Evolutionary conservation across 2,329 filamentous ascomycete species (phyloP), one percentile per base, ranked within the genome.

Genomic region (Phyllosticta ampelicida): DNA sequence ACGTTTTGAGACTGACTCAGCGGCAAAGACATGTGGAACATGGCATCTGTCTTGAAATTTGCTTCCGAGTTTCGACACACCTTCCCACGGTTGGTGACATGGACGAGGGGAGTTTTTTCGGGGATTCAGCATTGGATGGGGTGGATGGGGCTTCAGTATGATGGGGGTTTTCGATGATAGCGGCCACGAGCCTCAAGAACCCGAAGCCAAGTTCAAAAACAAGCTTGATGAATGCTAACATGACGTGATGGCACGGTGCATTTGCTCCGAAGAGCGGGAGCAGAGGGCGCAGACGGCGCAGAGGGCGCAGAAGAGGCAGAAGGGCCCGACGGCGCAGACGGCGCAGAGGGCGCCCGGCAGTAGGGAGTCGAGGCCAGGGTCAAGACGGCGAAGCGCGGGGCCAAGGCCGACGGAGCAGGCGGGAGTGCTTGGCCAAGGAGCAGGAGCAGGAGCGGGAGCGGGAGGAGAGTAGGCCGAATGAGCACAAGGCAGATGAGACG

Each of bases 1-100:
- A 58, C 51, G 51, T 58, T 53, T 58, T 30, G 55, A 58, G 51
- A 53, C 51, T 53, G 51, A 50, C 28, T 53, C 55, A 18, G 28
- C 55, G 52, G 55, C 55, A 51, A 28, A 53, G 26, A 48, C 28
- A 48, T 48, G 55, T 57, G 55, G 55, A 13, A 57, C 50, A 57
- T 18, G 50, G 30, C 5, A 36, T 11, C 13, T 36, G 30, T 36
- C 30, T 36, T 9, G 36, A 44, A 13, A 44, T 44, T 6, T 44
- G 36, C 36, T 11, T 36, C 10, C 30, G 13, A 13, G 13, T 11
- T 36, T 36, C 30, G 30, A 36, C 30, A 36, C 30, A 13, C 30
- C 30, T 11, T 16, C 30, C 10, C 30, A 36, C 11, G 30, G 30
- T 11, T 11, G 13, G 30, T 36, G 30, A 16, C 30, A 16, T 26